A percentile compares a stretch with the other conserved stretches of the same genome.
These are phyloP conservation scores for Carex myosuroides DNA, from an alignment of 176 grass and related monocot species.

Conservation along the genomic window DNA sequence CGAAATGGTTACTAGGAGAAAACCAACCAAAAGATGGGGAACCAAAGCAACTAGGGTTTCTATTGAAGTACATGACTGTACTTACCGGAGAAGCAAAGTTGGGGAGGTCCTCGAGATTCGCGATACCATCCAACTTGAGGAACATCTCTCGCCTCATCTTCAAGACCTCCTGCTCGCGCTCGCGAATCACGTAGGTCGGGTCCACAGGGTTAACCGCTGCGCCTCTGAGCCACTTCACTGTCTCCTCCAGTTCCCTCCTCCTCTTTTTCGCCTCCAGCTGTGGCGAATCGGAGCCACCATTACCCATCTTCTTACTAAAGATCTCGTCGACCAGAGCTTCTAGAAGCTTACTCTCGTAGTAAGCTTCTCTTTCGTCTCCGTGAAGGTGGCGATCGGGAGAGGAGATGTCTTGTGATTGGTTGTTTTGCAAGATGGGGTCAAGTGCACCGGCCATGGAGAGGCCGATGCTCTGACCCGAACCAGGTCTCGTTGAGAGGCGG, in stretches of 20 bases:
- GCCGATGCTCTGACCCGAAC: constrained; percentile 51
- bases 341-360: constrained; percentile 22
- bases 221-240: constrained; percentile 45
- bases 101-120: constrained; percentile 42
- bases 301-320: constrained; percentile 6
- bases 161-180: constrained; percentile 44
- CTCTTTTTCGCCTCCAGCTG: background rate
- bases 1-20: too few relatives aligned
- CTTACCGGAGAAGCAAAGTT: constrained; percentile 46
- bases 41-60: constrained; percentile 15
- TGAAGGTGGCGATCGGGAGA: constrained; percentile 19
- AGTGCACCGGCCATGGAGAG: constrained; percentile 35
- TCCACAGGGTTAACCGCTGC: constrained; percentile 45
- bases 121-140: constrained; percentile 44
- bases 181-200: constrained; percentile 17
- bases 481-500: constrained; percentile 20
- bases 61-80: background rate
- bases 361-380: constrained; percentile 8
- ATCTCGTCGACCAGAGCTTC: constrained; percentile 29
- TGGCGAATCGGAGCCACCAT: background rate
- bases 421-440: constrained; percentile 24
- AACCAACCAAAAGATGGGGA: background rate
- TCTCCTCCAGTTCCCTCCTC: constrained; percentile 34
- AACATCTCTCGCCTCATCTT: constrained; percentile 45
- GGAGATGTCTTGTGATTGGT: constrained; percentile 28